Evolutionary conservation across 345 rosid genomes (phyloP).

Genomic region (Lepidium africanum): DNA sequence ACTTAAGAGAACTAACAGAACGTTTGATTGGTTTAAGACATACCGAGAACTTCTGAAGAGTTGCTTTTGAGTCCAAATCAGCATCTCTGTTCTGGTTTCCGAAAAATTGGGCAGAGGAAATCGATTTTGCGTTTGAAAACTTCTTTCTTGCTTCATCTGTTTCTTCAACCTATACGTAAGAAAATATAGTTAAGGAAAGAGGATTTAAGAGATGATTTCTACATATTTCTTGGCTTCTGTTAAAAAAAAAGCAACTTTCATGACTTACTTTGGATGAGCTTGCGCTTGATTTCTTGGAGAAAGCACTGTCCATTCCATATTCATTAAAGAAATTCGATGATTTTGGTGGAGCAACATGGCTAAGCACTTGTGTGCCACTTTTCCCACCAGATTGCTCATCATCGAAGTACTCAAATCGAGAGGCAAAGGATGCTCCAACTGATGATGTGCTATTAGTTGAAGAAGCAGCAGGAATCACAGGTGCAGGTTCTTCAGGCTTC

Average conservation of each 20-base stretch:
- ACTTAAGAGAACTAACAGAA: neutral
- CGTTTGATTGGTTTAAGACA: constrained; percentile 16
- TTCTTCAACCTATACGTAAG: constrained; percentile 55
- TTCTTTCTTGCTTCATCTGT: constrained; percentile 96
- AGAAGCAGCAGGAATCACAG: constrained; percentile 49
- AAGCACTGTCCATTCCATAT: constrained; percentile 77
- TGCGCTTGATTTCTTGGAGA: constrained; percentile 52
- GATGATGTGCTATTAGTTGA: constrained; percentile 36
- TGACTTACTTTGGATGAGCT: constrained; percentile 67
- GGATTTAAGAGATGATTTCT: neutral
- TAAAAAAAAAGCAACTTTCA: neutral
- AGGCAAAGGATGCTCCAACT: constrained; percentile 50
- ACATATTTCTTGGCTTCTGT: neutral
- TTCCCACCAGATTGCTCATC: constrained; percentile 47
- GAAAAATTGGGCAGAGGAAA: constrained; percentile 91
- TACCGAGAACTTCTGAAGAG: constrained; percentile 90
- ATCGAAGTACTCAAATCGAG: constrained; percentile 92
- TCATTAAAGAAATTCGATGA: constrained; percentile 86
- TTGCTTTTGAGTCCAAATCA: constrained; percentile 63
- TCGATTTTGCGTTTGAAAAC: constrained; percentile 91
- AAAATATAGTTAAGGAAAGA: neutral
- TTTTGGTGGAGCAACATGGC: constrained; percentile 94
- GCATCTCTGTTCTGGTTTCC: constrained; percentile 56
- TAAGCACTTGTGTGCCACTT: constrained; percentile 61
- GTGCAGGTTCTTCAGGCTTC: constrained; percentile 85